These are phyloP conservation scores for Alternaria consortialis DNA, from an alignment of 2,329 filamentous ascomycete genomes.

Conservation along the genomic window DNA sequence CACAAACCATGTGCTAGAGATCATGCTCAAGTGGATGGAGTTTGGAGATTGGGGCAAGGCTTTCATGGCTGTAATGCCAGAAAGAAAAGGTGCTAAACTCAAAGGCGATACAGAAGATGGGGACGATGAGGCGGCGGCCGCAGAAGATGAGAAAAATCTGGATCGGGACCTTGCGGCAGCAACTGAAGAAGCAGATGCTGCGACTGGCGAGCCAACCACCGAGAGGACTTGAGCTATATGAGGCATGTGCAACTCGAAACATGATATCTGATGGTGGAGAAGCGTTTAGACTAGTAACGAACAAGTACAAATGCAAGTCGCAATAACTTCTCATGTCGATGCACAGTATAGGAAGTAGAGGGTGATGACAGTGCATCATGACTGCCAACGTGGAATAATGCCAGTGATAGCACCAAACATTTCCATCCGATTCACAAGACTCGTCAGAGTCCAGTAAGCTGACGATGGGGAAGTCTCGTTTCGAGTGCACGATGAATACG, in stretches of 20 bases:
- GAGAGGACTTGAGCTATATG: conserved; percentile 6
- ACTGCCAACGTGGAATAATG: neutral
- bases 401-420: neutral
- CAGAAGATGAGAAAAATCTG: conserved; percentile 7
- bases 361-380: neutral
- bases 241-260: neutral
- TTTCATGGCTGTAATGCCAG: conserved; percentile 87
- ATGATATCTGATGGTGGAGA: neutral
- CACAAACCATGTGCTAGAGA: conserved; percentile 96
- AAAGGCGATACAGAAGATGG: conserved; percentile 50
- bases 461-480: neutral
- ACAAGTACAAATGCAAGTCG: neutral
- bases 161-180: conserved; percentile 14
- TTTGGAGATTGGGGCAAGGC: conserved; percentile 89
- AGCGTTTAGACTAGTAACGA: neutral
- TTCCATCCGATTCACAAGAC: neutral
- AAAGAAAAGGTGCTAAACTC: conserved; percentile 82
- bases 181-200: conserved; percentile 9
- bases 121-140: conserved; percentile 22
- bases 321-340: neutral
- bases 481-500: neutral
- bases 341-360: neutral
- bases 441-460: neutral
- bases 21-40: conserved; percentile 94
- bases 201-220: neutral